phyloP scores from a whole-genome alignment of 1,139 yeast genomes.

The Blastobotrys persicus region DNA sequence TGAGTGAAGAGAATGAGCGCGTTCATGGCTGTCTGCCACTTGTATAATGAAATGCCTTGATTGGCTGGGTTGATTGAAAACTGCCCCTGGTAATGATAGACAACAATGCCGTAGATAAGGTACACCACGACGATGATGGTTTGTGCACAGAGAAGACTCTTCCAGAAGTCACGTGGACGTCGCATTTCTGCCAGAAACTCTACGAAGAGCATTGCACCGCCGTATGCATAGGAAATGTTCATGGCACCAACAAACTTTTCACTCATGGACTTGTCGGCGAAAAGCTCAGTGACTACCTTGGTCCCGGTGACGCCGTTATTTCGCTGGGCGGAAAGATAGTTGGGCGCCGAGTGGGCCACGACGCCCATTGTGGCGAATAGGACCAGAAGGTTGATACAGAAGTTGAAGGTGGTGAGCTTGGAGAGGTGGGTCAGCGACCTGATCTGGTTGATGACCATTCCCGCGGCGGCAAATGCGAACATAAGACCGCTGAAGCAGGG shows the following conservation, averaged over 20 bases:
- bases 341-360: slow-evolving; percentile 36
- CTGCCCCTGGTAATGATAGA: slow-evolving; percentile 46
- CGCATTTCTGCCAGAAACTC: slow-evolving; percentile 48
- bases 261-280: slow-evolving; percentile 30
- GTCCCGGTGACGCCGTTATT: slow-evolving; percentile 26
- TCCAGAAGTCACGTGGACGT: slow-evolving; percentile 45
- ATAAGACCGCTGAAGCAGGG: slow-evolving; percentile 40
- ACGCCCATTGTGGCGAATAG: slow-evolving; percentile 45
- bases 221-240: slow-evolving; percentile 48
- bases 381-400: slow-evolving; percentile 45
- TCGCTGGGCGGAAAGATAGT: slow-evolving; percentile 35
- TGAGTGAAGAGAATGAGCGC: slow-evolving; percentile 41
- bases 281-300: slow-evolving; percentile 29
- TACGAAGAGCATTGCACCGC: slow-evolving; percentile 46
- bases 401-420: slow-evolving; percentile 42
- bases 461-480: slow-evolving; percentile 41
- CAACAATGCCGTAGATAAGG: slow-evolving; percentile 43
- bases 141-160: slow-evolving; percentile 45
- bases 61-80: slow-evolving; percentile 43
- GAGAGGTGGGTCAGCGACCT: slow-evolving; percentile 36
- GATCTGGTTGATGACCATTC: slow-evolving; percentile 42
- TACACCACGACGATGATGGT: slow-evolving; percentile 41
- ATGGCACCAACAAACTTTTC: slow-evolving; percentile 40
- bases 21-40: slow-evolving; percentile 44
- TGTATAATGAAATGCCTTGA: slow-evolving; percentile 39